Evolutionary conservation across 805 yeast species (phyloP).

Genomic region (Kazachstania viticola): DNA sequence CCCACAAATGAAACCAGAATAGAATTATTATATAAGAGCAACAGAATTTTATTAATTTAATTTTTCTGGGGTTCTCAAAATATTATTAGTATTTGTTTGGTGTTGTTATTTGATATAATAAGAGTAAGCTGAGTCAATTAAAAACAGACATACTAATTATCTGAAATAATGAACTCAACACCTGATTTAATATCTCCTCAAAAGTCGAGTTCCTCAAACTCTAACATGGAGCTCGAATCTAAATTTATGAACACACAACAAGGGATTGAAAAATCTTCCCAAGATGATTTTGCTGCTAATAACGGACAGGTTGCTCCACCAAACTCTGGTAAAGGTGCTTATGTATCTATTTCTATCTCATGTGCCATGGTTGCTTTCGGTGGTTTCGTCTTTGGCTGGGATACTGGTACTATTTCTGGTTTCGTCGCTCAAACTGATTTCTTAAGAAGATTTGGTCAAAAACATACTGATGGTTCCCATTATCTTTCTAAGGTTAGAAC

Average conservation of each 20-base stretch:
- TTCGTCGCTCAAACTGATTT: conserved; percentile 29
- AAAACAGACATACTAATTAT: too few species aligned
- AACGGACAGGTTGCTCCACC: background rate
- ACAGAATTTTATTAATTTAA: too few species aligned
- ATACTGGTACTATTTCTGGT: conserved; percentile 67
- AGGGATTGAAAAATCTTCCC: background rate
- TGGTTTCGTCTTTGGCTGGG: conserved; percentile 50
- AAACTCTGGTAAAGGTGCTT: conserved; percentile 1
- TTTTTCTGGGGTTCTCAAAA: too few species aligned
- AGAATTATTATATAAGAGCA: too few species aligned
- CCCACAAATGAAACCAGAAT: too few species aligned
- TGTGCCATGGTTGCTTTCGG: conserved; percentile 49
- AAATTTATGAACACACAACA: conserved; percentile 9
- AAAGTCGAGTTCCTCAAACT: conserved; percentile 7
- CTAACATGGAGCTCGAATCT: conserved; percentile 6
- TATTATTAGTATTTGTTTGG: too few species aligned
- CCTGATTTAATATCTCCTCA: conserved; percentile 6
- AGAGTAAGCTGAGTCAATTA: too few species aligned
- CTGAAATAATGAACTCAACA: conserved; percentile 4
- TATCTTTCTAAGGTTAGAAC: background rate
- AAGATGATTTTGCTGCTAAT: conserved; percentile 1
- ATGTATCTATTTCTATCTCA: conserved; percentile 14
- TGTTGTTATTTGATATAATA: too few species aligned
- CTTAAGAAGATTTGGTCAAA: background rate
- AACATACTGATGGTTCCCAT: background rate